phyloP scores from a whole-genome alignment of 495 filamentous ascomycete species.

The Penicillium bovifimosum region DNA sequence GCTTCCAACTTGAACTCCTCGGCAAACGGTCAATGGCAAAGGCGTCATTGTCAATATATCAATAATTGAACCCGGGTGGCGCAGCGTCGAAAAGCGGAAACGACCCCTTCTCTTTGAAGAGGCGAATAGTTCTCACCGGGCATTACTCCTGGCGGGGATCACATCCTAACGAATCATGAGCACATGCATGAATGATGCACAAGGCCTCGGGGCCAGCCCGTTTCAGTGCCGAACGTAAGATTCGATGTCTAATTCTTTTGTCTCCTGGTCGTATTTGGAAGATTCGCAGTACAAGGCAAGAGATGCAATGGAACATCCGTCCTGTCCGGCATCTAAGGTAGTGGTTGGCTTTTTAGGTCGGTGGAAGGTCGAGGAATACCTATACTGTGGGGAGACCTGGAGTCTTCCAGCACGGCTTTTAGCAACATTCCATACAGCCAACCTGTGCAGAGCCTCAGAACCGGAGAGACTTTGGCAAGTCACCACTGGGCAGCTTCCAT shows the following conservation, averaged over 20 bases:
- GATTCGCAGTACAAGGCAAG: constrained; percentile 25
- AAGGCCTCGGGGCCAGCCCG: constrained; percentile 21
- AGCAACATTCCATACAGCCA: constrained; percentile 77
- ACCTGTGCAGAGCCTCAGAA: constrained; percentile 76
- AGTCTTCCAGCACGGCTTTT: constrained; percentile 24
- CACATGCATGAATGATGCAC: constrained; percentile 43
- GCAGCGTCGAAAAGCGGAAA: constrained; percentile 44
- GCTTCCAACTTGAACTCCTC: constrained; percentile 25
- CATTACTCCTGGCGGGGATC: constrained; percentile 39
- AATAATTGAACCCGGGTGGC: constrained; percentile 42
- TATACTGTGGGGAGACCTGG: constrained; percentile 25
- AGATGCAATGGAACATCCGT: too few species aligned
- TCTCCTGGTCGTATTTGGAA: constrained; percentile 20
- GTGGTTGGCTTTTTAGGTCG: constrained; percentile 41
- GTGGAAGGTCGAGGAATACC: constrained; percentile 25
- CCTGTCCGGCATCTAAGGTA: too few species aligned
- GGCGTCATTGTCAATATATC: constrained; percentile 37
- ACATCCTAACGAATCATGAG: constrained; percentile 44
- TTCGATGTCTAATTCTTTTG: constrained; percentile 16
- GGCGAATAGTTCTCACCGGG: constrained; percentile 32
- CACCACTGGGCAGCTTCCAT: constrained; percentile 19
- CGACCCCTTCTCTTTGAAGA: constrained; percentile 26
- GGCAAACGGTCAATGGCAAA: constrained; percentile 37
- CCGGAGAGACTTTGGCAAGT: constrained; percentile 70
- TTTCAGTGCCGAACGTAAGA: constrained; percentile 17